Evolutionary conservation across 2,329 filamentous ascomycete genomes (phyloP), one percentile per base, ranked within the genome.

Genomic region (Madurella fahalii): DNA sequence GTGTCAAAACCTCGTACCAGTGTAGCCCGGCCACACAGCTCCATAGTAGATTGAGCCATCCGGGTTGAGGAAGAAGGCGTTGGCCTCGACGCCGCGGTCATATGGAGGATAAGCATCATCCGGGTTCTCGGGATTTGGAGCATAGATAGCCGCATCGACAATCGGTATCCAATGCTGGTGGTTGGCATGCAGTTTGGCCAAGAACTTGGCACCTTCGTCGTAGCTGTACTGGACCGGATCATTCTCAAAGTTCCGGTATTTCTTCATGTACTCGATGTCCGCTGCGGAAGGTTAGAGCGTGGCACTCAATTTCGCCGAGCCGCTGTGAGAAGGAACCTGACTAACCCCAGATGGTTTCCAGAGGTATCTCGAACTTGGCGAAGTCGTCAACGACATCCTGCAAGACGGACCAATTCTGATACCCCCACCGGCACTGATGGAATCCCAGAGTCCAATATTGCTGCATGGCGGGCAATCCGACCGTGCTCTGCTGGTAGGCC

Each of bases 351-450:
- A 90, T 85, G 2, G 84, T 87, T 67, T 91, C 87, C 1, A 90
- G 73, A 0, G 86, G 86, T 53, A 91, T 89, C 15, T 75, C 71
- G 40, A 82, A 80, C 47, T 76, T 74, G 37, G 77, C 80, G 69
- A 89, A 89, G 67, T 82, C 84, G 56, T 82, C 79, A 5, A 89
- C 78, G 1, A 89, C 85, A 47, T 83, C 80, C 58, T 86, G 78
- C 2, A 90, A 65, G 30, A 82, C 77, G 1, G 81, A 80, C 83
- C 86, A 90, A 63, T 89, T 90, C 40, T 78, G 73, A 67, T 94
- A 94, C 1, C 89, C 90, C 84, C 89, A 94, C 56, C 88, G 80
- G 63, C 89, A 93, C 67, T 95, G 89, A 61, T 95, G 90, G 66
- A 80, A 93, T 0, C 90, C 90, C 57, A 95, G 83, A 0, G 85